Evolutionary conservation across 108 stramenopile species (phyloP), one percentile per base, ranked within the genome.

Genomic region (Cyclotella sp.): DNA sequence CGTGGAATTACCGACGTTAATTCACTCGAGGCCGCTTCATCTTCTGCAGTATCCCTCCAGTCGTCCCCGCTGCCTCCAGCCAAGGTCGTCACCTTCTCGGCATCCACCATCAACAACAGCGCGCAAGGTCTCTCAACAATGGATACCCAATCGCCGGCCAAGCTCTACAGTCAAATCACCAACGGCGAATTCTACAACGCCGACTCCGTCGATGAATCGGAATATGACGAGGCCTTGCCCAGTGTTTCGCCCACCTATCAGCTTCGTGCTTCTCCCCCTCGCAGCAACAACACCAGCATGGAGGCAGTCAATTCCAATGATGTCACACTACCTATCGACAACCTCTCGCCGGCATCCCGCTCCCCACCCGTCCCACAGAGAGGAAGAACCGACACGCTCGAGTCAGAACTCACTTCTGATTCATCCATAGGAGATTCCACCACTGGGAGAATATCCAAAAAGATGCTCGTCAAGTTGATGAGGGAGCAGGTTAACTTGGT

Each of bases 401-500:
- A 61, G 34, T 39, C 30, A 0, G 60, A 61, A 61, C 60, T 61
- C 13, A 61, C 60, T 9, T 39, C 60, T 30, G 29, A 15, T n/a
- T 61, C 60, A 3, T 39, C 60, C 30, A 4, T 61, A 29, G 60
- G 60, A 0, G 34, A 30, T 15, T 29, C 29, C 15, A n/a, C 60
- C 30, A 39, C 60, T n/a, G 29, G 30, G 3, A 34, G 60, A 15
- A 34, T 70, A 22, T 77, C 78, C 66, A 83, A 83, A 34, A 41
- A 75, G 26, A 51, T 64, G n/a, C 67, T 83, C 41, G 52, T 83
- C 15, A 68, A 55, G 39, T 30, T 83, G 16, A 79, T 83, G 78
- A 30, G 61, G 0, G 82, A 83, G 61, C 82, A 83, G 44, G 46
- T 83, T 26, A 73, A 83, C 16, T 24, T 83, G 15, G 82, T 83